Evolutionary conservation across 768 basidiomycete species (phyloP).

Genomic region (Trametes coccinea): DNA sequence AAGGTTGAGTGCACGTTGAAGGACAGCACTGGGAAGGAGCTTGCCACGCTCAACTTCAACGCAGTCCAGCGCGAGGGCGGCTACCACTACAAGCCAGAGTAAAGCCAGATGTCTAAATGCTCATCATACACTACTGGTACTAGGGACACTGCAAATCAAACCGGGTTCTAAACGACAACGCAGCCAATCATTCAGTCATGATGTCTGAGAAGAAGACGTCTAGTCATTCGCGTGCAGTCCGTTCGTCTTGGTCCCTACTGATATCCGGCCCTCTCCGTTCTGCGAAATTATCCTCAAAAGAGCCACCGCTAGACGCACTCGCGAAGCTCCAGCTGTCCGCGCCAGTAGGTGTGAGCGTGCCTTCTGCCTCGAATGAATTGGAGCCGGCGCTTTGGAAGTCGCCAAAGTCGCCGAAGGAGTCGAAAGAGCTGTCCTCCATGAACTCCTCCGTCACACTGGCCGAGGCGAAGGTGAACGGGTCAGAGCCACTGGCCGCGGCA

Average conservation of each 20-base stretch:
- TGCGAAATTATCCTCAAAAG: constrained; percentile 24
- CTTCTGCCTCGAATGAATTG: constrained; percentile 32
- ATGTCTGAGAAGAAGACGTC: not conserved
- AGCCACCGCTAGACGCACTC: constrained; percentile 31
- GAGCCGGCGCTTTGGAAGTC: constrained; percentile 66
- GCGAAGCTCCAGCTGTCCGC: constrained; percentile 36
- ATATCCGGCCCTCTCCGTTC: constrained; percentile 20
- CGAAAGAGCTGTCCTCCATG: constrained; percentile 64
- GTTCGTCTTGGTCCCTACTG: constrained; percentile 26
- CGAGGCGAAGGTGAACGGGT: constrained; percentile 54
- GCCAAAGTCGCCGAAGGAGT: constrained; percentile 64
- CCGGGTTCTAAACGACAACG: constrained; percentile 14
- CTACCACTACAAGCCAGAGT: constrained; percentile 48
- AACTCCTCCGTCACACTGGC: constrained; percentile 62
- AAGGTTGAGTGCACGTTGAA: constrained; percentile 71
- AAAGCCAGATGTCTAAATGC: constrained; percentile 1
- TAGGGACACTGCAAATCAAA: not conserved
- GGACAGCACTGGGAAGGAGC: constrained; percentile 51
- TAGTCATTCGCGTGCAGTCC: constrained; percentile 28
- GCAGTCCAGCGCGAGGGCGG: constrained; percentile 70
- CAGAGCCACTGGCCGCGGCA: constrained; percentile 45
- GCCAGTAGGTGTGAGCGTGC: constrained; percentile 26
- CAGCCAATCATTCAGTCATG: constrained; percentile 7
- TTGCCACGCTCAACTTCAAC: constrained; percentile 65
- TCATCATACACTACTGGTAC: constrained; percentile 15